Evolutionary conservation across 352 stramenopile species (phyloP), one percentile per base, ranked within the genome.

Genomic region (Pythium folliculosum): DNA sequence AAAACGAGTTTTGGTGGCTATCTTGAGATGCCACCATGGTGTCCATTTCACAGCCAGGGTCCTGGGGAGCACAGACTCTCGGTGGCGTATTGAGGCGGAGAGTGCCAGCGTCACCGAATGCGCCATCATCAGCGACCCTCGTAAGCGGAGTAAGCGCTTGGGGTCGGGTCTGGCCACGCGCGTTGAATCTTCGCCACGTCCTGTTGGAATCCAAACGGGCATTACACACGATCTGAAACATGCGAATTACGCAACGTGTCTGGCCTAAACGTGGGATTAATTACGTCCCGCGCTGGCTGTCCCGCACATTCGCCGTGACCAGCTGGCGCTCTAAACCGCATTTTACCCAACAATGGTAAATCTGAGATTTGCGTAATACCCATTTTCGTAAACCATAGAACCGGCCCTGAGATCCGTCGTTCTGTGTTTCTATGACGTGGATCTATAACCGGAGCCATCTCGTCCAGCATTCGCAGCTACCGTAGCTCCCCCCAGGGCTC

Each of bases 201-300:
- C 27, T 32, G 27, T 5, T 6, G 3, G 27, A 32, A 32, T 32
- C 27, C 27, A 32, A 27, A 27, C 23, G 22, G n/a, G 45, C 8
- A 52, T 52, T 52, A 52, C 47, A 16, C 44, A 56, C 27, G 27
- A 32, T 32, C 27, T 32, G 27, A 43, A 43, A 17, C 37, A 12
- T 17, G 14, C 37, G 37, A 43, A 43, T 43, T 43, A 43, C 37
- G 37, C 37, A 43, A 25, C 27, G 45, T 5, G 2, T 5, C 27
- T 14, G 16, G 6, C 4, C 54, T 43, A 51, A 51, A 61, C 19
- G 38, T 40, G 54, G 54, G 37, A 61, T 61, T 51, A 61, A 61
- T 51, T 51, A 43, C 37, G 37, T 17, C 14, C 37, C 4, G 10
- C 37, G 5, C 27, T 32, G 27, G 27, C 27, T 2, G 27, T 32